These are phyloP conservation scores for Pestalotiopsis sp. DNA, from an alignment of 2,329 filamentous ascomycete genomes.

Conservation along the genomic window DNA sequence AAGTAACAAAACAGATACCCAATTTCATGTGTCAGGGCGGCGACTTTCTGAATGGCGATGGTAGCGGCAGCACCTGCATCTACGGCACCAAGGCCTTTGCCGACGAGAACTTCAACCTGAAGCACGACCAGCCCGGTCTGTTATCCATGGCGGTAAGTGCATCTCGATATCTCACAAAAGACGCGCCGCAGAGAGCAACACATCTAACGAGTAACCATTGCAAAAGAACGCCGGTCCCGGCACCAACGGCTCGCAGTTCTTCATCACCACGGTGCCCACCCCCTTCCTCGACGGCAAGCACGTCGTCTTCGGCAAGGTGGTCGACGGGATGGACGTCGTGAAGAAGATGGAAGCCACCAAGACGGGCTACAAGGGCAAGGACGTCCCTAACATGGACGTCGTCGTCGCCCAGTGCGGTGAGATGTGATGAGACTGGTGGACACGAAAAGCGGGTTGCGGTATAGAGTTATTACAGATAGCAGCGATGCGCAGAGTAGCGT, in stretches of 20 bases:
- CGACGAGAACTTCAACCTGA: slow-evolving; percentile 86
- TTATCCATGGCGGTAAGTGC: slow-evolving; percentile 87
- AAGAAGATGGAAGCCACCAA: slow-evolving; percentile 90
- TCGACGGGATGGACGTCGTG: slow-evolving; percentile 88
- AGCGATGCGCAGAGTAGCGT: too few relatives aligned
- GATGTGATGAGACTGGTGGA: slow-evolving; percentile 62
- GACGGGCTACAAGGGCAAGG: slow-evolving; percentile 72
- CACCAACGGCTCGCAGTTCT: slow-evolving; percentile 96
- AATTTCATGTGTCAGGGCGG: slow-evolving; percentile 98
- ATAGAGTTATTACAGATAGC: not conserved
- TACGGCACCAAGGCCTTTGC: slow-evolving; percentile 84
- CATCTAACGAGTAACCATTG: not conserved
- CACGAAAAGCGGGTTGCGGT: not conserved
- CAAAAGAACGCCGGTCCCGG: slow-evolving; percentile 83
- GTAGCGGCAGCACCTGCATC: slow-evolving; percentile 84
- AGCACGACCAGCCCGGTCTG: slow-evolving; percentile 78
- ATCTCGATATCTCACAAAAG: not conserved
- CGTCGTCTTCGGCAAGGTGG: slow-evolving; percentile 90
- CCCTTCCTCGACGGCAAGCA: slow-evolving; percentile 92
- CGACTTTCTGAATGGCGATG: slow-evolving; percentile 92
- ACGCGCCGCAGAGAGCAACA: too few relatives aligned
- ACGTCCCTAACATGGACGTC: slow-evolving; percentile 84
- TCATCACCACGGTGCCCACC: slow-evolving; percentile 88
- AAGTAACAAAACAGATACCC: slow-evolving; percentile 67
- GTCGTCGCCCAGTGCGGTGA: slow-evolving; percentile 87